phyloP scores from a whole-genome alignment of 129 eudicot genomes.

The Escallonia herrerae region DNA sequence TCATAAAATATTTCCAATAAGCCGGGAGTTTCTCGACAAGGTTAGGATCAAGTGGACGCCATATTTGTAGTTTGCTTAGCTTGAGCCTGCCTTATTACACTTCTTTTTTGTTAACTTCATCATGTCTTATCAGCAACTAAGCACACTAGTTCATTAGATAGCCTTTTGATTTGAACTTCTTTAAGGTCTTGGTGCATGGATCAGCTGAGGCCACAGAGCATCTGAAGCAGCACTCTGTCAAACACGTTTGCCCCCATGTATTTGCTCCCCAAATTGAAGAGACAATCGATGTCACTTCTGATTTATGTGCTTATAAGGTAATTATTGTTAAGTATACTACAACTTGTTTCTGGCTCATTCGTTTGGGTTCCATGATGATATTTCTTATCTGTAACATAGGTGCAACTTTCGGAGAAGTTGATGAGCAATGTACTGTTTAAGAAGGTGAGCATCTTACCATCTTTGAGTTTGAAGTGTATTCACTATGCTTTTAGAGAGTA shows the following conservation, averaged over 20 bases:
- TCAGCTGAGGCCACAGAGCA: constrained; percentile 99
- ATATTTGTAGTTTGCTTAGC: not conserved
- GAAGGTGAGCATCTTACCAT: constrained; percentile 49
- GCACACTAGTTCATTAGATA: not conserved
- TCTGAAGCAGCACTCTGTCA: constrained; percentile 83
- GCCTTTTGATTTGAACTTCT: not conserved
- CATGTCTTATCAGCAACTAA: not conserved
- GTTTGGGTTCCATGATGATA: constrained; percentile 8
- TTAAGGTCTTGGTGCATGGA: constrained; percentile 95
- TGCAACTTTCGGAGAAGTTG: constrained; percentile 92
- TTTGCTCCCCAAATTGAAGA: constrained; percentile 94
- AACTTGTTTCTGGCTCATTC: not conserved
- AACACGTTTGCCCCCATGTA: constrained; percentile 90
- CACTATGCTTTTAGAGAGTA: too few species aligned
- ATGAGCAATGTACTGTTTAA: constrained; percentile 94
- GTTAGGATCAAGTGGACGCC: too few species aligned
- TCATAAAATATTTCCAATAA: too few species aligned
- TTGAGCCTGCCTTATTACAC: not conserved
- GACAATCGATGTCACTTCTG: constrained; percentile 92
- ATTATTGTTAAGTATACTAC: not conserved
- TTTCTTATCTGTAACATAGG: constrained; percentile 35
- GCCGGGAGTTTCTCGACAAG: too few species aligned
- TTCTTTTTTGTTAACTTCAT: not conserved
- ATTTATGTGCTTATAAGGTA: constrained; percentile 97
- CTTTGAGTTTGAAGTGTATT: not conserved